A percentile compares a stretch with the other conserved stretches of the same genome.
These are phyloP conservation scores for Umbelopsis ramanniana DNA, from an alignment of 192 early-diverging fungal genomes.

Conservation along the genomic window DNA sequence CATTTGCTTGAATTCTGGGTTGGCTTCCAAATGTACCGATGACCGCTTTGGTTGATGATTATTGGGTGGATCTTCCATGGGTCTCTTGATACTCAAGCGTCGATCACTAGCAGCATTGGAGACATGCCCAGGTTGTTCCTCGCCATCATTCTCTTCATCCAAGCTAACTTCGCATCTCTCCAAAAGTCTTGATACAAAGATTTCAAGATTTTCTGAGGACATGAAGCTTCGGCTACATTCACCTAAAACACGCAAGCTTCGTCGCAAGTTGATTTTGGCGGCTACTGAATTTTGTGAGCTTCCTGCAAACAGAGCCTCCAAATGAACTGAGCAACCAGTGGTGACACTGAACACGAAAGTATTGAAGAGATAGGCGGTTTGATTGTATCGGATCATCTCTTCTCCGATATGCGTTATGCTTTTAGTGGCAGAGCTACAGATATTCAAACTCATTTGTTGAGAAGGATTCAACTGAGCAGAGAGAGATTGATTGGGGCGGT, in stretches of 20 bases:
- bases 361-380: slow-evolving; percentile 25
- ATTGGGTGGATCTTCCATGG: not conserved
- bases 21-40: slow-evolving; percentile 18
- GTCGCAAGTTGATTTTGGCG: slow-evolving; percentile 19
- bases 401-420: slow-evolving; percentile 44
- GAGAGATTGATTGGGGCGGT: slow-evolving; percentile 11
- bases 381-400: slow-evolving; percentile 33
- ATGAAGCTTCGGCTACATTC: slow-evolving; percentile 25
- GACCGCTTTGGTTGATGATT: not conserved
- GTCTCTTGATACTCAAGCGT: slow-evolving; percentile 14
- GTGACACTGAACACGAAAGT: slow-evolving; percentile 19
- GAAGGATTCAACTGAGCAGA: slow-evolving; percentile 18
- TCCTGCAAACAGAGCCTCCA: slow-evolving; percentile 2
- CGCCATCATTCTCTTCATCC: slow-evolving; percentile 11
- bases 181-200: slow-evolving; percentile 17
- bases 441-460: slow-evolving; percentile 30
- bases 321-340: slow-evolving; percentile 18
- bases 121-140: not conserved
- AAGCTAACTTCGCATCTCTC: slow-evolving; percentile 17
- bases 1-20: slow-evolving; percentile 16
- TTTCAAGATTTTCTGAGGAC: slow-evolving; percentile 20
- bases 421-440: slow-evolving; percentile 33
- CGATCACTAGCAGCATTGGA: not conserved
- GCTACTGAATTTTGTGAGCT: slow-evolving; percentile 18
- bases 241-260: slow-evolving; percentile 21